Evolutionary conservation across 2,329 filamentous ascomycete species (phyloP), one percentile per base, ranked within the genome.

Genomic region (Simplicillium sp.): DNA sequence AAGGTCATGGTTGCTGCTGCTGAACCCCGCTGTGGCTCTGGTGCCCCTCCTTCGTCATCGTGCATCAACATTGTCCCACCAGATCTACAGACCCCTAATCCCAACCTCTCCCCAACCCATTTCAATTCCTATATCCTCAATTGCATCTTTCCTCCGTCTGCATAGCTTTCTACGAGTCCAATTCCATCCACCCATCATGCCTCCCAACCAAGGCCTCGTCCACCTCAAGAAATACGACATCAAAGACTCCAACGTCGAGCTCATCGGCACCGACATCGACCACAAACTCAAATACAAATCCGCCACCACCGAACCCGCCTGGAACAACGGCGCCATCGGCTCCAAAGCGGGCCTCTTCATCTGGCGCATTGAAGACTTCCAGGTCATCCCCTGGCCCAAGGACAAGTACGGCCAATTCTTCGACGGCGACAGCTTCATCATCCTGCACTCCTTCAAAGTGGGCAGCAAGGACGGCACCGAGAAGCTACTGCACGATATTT

Each of bases 201-300:
- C 77, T 36, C 79, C 79, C 5, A 65, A 77, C 51, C 61, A 77
- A 53, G 78, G 77, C 34, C 64, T 82, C 33, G 71, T 82, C 8
- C 78, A 82, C 51, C 65, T 60, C 18, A 75, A 77, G 51, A 70
- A 82, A 54, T 82, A 82, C 54, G 75, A 84, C 55, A 73, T 82
- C 62, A 73, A 78, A 50, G 77, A 82, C 55, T 80, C 73, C 62
- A 84, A 84, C 52, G 75, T 83, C 42, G 77, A 80, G 58, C 67
- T 82, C 41, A 75, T 84, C 43, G 75, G 76, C 43, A 71, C 69
- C 40, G 68, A 75, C 46, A 70, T 84, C 46, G 80, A 84, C 60
- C 80, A 83, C 61, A 69, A 70, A 45, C 73, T 84, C 52, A 84
- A 84, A 54, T 74, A 81, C 66, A 74, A 75, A 44, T 83, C 79